Percentiles rank a stretch among this genome's conserved stretches.
These are phyloP conservation scores for Ulota crispa DNA, from an alignment of 225 moss, liverwort and hornwort species.

Conservation along the genomic window DNA sequence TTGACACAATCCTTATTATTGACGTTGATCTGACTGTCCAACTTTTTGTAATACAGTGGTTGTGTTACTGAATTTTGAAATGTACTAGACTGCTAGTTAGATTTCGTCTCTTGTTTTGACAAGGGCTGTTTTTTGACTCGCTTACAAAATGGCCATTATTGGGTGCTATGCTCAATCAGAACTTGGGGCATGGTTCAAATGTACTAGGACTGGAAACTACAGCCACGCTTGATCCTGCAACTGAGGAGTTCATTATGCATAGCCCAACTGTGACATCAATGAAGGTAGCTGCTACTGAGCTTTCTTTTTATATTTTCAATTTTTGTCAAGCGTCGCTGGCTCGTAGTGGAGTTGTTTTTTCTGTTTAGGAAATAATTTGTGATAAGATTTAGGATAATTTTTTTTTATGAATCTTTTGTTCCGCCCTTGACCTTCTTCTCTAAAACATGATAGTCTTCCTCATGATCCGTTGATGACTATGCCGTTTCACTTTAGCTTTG, in stretches of 20 bases:
- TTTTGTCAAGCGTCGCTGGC: constrained; percentile 7
- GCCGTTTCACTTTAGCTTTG: constrained; percentile 2
- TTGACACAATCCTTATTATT: not conserved
- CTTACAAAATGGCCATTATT: constrained; percentile 65
- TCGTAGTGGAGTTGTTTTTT: not conserved
- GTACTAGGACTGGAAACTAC: constrained; percentile 95
- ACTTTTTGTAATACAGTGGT: not conserved
- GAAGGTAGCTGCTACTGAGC: constrained; percentile 47
- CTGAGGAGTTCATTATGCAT: constrained; percentile 79
- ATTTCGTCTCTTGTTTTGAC: not conserved
- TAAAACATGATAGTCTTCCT: constrained; percentile 1
- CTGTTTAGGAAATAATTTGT: constrained; percentile 13
- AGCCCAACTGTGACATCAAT: constrained; percentile 90
- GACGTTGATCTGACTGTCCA: not conserved
- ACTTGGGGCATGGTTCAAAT: constrained; percentile 89
- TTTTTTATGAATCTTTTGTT: not conserved
- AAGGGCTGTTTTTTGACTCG: not conserved
- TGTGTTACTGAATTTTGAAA: not conserved
- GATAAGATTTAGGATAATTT: not conserved
- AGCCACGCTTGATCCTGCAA: constrained; percentile 77
- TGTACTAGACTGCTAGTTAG: not conserved
- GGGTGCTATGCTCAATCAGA: constrained; percentile 98
- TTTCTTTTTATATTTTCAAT: not conserved
- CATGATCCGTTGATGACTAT: not conserved
- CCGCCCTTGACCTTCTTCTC: constrained; percentile 5